phyloP scores from a whole-genome alignment of 2,329 filamentous ascomycete genomes.

The Fonsecaea pedrosoi region DNA sequence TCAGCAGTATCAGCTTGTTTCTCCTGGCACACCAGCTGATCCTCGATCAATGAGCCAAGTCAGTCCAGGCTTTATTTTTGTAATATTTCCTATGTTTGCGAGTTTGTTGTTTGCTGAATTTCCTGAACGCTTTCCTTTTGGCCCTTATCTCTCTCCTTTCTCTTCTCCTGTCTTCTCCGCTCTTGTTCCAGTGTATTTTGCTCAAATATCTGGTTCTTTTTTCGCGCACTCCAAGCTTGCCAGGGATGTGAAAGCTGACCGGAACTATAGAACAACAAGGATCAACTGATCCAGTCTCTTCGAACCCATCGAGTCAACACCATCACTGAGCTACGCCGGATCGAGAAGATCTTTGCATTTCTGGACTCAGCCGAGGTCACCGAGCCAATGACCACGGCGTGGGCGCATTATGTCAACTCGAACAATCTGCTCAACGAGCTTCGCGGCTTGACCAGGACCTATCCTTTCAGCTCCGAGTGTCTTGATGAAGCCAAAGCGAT shows the following conservation, averaged over 20 bases:
- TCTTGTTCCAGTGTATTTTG: slow-evolving; percentile 26
- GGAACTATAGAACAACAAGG: slow-evolving; percentile 51
- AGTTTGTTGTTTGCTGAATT: slow-evolving; percentile 18
- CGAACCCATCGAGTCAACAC: slow-evolving; percentile 74
- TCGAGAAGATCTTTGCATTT: slow-evolving; percentile 69
- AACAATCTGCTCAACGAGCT: slow-evolving; percentile 74
- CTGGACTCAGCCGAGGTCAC: slow-evolving; percentile 66
- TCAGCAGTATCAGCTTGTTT: slow-evolving; percentile 39
- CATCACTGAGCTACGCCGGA: slow-evolving; percentile 72
- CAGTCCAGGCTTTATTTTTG: slow-evolving; percentile 42
- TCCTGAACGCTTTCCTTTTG: slow-evolving; percentile 27
- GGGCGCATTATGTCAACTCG: slow-evolving; percentile 73
- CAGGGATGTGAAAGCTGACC: slow-evolving; percentile 14
- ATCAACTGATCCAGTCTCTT: slow-evolving; percentile 68
- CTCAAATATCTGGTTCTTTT: slow-evolving; percentile 18
- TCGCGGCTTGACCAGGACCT: slow-evolving; percentile 69
- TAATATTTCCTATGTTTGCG: slow-evolving; percentile 41
- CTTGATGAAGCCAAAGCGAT: slow-evolving; percentile 69
- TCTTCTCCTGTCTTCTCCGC: slow-evolving; percentile 9
- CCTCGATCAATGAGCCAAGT: slow-evolving; percentile 40
- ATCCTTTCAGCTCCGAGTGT: slow-evolving; percentile 70
- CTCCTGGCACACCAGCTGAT: slow-evolving; percentile 38
- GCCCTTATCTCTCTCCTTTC: slow-evolving; percentile 24
- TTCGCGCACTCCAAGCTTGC: slow-evolving; percentile 25
- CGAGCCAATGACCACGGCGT: slow-evolving; percentile 72